Percentiles rank a stretch among this genome's conserved stretches.
phyloP scores from a whole-genome alignment of 139 green algal genomes.

The Choricystis sp. region DNA sequence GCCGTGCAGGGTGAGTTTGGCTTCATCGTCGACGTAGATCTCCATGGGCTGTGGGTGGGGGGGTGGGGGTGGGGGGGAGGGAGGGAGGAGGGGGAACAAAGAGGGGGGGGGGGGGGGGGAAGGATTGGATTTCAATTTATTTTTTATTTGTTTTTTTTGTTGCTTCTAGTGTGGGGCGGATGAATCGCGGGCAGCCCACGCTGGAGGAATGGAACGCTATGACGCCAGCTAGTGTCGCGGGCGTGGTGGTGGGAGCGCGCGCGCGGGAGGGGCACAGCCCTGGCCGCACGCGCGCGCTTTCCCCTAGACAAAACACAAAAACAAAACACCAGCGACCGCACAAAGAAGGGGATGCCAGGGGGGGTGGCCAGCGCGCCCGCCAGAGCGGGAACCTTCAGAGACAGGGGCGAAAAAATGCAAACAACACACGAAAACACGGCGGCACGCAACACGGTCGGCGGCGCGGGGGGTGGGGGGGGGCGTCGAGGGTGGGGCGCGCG shows the following conservation, averaged over 20 bases:
- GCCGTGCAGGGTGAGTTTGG: conserved; percentile 98
- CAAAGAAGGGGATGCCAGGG: no score
- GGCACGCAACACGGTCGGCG: no score
- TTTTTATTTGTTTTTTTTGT: conserved; percentile 1
- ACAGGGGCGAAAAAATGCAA: no score
- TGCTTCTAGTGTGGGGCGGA: neutral
- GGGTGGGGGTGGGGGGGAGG: neutral
- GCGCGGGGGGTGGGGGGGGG: no score
- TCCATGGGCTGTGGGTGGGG: conserved; percentile 49
- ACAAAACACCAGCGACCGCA: no score
- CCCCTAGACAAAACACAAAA: neutral
- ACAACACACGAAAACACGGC: no score
- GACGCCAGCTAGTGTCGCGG: no score
- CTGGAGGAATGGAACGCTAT: neutral
- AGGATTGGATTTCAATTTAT: neutral
- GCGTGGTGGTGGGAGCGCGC: neutral
- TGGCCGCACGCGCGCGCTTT: no score
- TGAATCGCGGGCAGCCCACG: neutral
- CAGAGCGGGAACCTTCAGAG: no score
- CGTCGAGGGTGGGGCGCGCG: no score
- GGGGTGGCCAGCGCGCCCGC: no score
- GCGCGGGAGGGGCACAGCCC: neutral
- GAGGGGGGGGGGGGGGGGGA: neutral
- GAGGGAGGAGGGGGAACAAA: neutral
- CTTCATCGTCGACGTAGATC: conserved; percentile 88